Evolutionary conservation across 495 filamentous ascomycete species (phyloP).

Genomic region (Endocarpon pusillum): DNA sequence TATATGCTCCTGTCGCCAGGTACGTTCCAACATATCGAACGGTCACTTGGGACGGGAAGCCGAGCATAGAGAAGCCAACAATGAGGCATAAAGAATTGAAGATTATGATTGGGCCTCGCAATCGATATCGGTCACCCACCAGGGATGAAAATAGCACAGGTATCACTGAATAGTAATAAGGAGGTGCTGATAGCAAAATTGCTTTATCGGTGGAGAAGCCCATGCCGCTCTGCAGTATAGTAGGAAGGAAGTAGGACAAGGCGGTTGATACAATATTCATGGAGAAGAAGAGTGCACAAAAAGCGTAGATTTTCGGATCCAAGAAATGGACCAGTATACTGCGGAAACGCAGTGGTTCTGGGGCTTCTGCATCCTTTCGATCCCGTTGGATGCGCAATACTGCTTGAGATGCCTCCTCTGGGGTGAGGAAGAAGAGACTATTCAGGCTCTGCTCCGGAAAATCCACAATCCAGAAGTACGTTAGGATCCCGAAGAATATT

Average conservation of each 20-base stretch:
- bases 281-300: slow-evolving; percentile 55
- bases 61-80: slow-evolving; percentile 55
- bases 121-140: slow-evolving; percentile 44
- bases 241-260: slow-evolving; percentile 53
- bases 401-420: slow-evolving; percentile 38
- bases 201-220: slow-evolving; percentile 47
- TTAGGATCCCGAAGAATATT: slow-evolving; percentile 46
- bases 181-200: slow-evolving; percentile 57
- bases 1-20: slow-evolving; percentile 60
- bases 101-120: slow-evolving; percentile 49
- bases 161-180: slow-evolving; percentile 60
- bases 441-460: slow-evolving; percentile 52
- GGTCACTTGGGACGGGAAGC: slow-evolving; percentile 42
- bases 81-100: slow-evolving; percentile 64
- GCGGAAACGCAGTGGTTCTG: slow-evolving; percentile 40
- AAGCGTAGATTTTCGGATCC: slow-evolving; percentile 58
- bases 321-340: slow-evolving; percentile 42
- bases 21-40: slow-evolving; percentile 60
- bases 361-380: slow-evolving; percentile 42
- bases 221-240: slow-evolving; percentile 54
- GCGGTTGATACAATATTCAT: slow-evolving; percentile 54
- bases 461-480: slow-evolving; percentile 67
- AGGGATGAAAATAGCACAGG: slow-evolving; percentile 54
- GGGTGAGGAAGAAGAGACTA: slow-evolving; percentile 45
- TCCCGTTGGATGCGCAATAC: slow-evolving; percentile 41